Percentiles rank a stretch among this genome's conserved stretches.
These are phyloP conservation scores for Cladosporium sp. DNA, from an alignment of 2,329 filamentous ascomycete genomes.

Conservation along the genomic window DNA sequence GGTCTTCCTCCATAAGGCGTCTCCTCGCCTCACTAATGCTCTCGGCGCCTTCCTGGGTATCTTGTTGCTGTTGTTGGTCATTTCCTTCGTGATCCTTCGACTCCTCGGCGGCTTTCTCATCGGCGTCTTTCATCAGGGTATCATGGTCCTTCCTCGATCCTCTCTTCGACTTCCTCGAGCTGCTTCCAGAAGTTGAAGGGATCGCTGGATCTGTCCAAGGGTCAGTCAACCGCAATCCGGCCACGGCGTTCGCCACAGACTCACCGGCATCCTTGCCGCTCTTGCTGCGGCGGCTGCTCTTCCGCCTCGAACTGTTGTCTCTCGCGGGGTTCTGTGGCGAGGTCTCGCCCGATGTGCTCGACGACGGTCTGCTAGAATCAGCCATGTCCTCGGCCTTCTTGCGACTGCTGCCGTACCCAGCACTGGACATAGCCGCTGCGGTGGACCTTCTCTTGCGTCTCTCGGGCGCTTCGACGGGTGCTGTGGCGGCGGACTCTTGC, in stretches of 20 bases:
- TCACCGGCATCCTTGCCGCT: constrained; percentile 39
- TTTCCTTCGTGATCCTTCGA: constrained; percentile 31
- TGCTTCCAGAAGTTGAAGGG: constrained; percentile 27
- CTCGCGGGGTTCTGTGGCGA: constrained; percentile 46
- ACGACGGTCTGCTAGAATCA: constrained; percentile 48
- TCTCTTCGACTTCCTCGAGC: constrained; percentile 28
- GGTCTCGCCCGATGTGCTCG: constrained; percentile 58
- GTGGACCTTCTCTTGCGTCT: constrained; percentile 41
- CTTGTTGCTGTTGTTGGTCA: constrained; percentile 49
- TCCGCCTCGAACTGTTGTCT: constrained; percentile 62
- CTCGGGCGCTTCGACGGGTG: constrained; percentile 47
- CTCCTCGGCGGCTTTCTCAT: constrained; percentile 21
- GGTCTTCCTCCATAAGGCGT: constrained; percentile 53
- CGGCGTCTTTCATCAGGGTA: constrained; percentile 29
- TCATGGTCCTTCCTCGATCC: constrained; percentile 28
- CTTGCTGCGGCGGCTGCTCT: constrained; percentile 64
- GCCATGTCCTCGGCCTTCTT: constrained; percentile 13
- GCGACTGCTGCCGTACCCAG: constrained; percentile 49
- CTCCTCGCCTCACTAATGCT: constrained; percentile 57
- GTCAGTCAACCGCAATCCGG: constrained; percentile 11
- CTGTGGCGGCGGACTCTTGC: constrained; percentile 18
- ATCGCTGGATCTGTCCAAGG: constrained; percentile 34
- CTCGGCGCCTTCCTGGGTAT: constrained; percentile 30
- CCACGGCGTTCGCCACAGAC: background rate
- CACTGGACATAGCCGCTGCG: constrained; percentile 63